These are phyloP conservation scores for Rhodotorula toruloides DNA, from an alignment of 768 basidiomycete species.

Conservation along the genomic window DNA sequence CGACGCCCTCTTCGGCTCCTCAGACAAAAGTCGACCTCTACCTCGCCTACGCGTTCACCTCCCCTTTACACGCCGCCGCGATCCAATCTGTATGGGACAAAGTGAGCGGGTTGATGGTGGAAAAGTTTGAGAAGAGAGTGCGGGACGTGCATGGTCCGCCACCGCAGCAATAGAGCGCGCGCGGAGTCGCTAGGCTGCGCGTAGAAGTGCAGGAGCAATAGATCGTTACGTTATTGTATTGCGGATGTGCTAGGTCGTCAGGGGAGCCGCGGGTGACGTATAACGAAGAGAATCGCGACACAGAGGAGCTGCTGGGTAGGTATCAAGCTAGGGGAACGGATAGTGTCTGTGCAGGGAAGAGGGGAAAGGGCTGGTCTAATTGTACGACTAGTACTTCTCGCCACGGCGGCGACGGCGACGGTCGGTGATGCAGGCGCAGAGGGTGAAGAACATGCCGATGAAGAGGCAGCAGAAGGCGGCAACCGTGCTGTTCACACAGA, in stretches of 20 bases:
- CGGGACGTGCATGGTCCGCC: constrained; percentile 22
- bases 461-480: constrained; percentile 28
- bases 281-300: no score
- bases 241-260: no score
- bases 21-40: constrained; percentile 81
- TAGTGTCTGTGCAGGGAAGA: background rate
- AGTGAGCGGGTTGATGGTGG: constrained; percentile 80
- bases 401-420: background rate
- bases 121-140: constrained; percentile 66
- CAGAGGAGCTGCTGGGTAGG: no score
- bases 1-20: constrained; percentile 47
- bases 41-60: constrained; percentile 77
- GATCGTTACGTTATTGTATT: no score
- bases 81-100: constrained; percentile 78
- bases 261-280: no score
- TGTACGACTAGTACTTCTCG: background rate
- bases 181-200: no score
- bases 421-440: constrained; percentile 18
- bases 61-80: constrained; percentile 76
- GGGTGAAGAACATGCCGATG: constrained; percentile 13
- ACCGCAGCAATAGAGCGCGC: no score
- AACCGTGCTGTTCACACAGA: constrained; percentile 2
- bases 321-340: background rate
- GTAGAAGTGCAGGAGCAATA: no score
- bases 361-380: background rate